phyloP scores from a whole-genome alignment of 2,329 filamentous ascomycete species.

The Sporothrix brunneoviolacea region DNA sequence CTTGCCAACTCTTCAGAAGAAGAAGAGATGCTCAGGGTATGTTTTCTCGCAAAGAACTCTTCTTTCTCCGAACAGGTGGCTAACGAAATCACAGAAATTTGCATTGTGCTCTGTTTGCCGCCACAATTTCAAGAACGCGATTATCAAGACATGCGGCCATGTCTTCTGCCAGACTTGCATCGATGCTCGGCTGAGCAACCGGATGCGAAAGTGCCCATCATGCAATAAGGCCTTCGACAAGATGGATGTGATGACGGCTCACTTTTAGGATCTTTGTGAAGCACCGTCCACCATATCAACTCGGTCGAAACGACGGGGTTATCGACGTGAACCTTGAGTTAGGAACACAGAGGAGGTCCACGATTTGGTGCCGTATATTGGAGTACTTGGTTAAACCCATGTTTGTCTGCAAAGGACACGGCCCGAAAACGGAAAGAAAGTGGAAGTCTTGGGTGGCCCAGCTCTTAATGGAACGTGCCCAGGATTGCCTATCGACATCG shows the following conservation, averaged over 20 bases:
- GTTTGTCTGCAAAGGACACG: too few species aligned
- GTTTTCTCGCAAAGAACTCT: constrained; percentile 29
- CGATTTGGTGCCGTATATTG: too few species aligned
- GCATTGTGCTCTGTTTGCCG: constrained; percentile 90
- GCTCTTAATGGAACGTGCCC: too few species aligned
- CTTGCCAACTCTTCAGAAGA: constrained; percentile 74
- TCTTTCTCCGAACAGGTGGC: constrained; percentile 26
- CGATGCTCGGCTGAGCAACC: constrained; percentile 79
- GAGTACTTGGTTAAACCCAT: too few species aligned
- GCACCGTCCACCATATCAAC: neutral
- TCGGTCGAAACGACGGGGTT: too few species aligned
- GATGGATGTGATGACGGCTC: constrained; percentile 76
- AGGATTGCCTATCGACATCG: too few species aligned
- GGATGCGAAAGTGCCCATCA: constrained; percentile 90
- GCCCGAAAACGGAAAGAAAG: too few species aligned
- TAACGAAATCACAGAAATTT: constrained; percentile 47
- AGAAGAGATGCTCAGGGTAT: constrained; percentile 78
- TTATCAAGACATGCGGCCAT: constrained; percentile 89
- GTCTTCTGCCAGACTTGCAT: constrained; percentile 89
- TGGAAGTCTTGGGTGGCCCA: too few species aligned
- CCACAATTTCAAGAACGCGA: constrained; percentile 88
- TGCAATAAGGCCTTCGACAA: constrained; percentile 89
- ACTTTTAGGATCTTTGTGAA: constrained; percentile 28
- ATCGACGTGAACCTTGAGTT: too few species aligned
- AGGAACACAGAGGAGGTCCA: too few species aligned